phyloP scores from a whole-genome alignment of 257 asterid species.

The Scutellaria barbata region DNA sequence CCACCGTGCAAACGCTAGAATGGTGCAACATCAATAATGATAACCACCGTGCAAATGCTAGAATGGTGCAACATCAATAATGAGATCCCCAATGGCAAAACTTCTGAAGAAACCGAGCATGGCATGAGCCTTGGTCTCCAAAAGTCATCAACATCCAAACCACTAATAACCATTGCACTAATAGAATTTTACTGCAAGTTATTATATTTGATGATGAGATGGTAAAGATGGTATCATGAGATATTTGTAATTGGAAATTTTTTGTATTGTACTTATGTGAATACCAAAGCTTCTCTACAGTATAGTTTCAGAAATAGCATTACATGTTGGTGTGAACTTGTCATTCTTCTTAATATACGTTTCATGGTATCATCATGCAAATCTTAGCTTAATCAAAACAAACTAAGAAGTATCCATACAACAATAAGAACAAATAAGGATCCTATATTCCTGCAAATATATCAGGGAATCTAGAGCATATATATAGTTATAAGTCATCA shows the following conservation, averaged over 20 bases:
- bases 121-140: conserved; percentile 13
- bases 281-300: not conserved
- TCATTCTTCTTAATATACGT: not conserved
- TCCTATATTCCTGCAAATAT: not conserved
- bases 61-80: conserved; percentile 20
- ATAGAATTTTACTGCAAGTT: not conserved
- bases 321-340: not conserved
- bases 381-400: not conserved
- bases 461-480: conserved; percentile 6
- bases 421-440: not conserved
- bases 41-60: not conserved
- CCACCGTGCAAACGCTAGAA: not conserved
- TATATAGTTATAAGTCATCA: conserved; percentile 18
- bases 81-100: conserved; percentile 14
- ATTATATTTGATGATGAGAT: not conserved
- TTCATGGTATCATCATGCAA: not conserved
- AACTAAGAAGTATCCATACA: not conserved
- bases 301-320: not conserved
- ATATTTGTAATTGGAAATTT: not conserved
- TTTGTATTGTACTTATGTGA: not conserved
- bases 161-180: conserved; percentile 18
- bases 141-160: conserved; percentile 10
- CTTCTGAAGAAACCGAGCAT: conserved; percentile 14
- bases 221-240: conserved; percentile 2
- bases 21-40: conserved; percentile 24